phyloP scores from a whole-genome alignment of 805 yeast genomes.

The Scheffersomyces lignosus region DNA sequence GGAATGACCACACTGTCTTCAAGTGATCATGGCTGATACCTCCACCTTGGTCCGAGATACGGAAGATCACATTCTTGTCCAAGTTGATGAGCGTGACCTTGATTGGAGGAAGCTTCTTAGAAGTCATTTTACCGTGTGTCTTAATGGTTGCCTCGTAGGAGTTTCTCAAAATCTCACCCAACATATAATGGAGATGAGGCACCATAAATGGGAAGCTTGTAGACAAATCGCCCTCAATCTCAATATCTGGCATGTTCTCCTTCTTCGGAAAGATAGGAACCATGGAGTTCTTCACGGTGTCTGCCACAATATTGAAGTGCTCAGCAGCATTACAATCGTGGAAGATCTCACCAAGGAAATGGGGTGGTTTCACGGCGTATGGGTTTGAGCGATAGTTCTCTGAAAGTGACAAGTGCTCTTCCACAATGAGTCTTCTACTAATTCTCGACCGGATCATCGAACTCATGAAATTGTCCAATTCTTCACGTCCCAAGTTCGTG shows the following conservation, averaged over 20 bases:
- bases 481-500: conserved; percentile 54
- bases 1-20: conserved; percentile 82
- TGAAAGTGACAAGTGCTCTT: conserved; percentile 84
- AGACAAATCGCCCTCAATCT: conserved; percentile 70
- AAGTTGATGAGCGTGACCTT: conserved; percentile 70
- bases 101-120: conserved; percentile 64
- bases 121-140: conserved; percentile 27
- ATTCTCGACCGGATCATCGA: conserved; percentile 81
- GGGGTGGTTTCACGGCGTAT: conserved; percentile 48
- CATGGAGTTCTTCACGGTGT: conserved; percentile 50
- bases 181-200: conserved; percentile 79
- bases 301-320: conserved; percentile 58
- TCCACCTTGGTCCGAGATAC: conserved; percentile 89
- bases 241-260: conserved; percentile 67
- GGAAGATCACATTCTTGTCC: conserved; percentile 64
- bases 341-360: conserved; percentile 76
- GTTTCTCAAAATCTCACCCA: conserved; percentile 87
- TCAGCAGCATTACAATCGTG: conserved; percentile 73
- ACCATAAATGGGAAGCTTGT: conserved; percentile 78
- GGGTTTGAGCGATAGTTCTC: conserved; percentile 56
- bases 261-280: conserved; percentile 51
- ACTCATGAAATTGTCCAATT: conserved; percentile 74
- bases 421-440: conserved; percentile 85
- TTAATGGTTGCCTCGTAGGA: conserved; percentile 78
- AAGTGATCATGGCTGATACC: conserved; percentile 67